Evolutionary conservation across 2,329 filamentous ascomycete species (phyloP).

Genomic region (Chalara sp.): DNA sequence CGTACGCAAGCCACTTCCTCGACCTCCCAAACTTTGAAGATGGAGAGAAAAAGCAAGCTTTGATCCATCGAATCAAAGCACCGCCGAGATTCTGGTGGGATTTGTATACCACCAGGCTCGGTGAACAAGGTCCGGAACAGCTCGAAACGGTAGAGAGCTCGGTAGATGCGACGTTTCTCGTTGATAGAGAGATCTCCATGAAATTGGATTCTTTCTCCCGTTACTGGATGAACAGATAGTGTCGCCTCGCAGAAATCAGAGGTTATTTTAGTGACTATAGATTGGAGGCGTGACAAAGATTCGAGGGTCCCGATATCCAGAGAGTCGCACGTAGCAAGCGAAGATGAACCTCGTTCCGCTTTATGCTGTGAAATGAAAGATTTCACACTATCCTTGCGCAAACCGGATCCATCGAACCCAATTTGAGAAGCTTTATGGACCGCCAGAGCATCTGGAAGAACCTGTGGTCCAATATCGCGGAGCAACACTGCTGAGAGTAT

Average conservation of each 20-base stretch:
- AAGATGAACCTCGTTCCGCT: no score
- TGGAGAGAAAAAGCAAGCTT: constrained; percentile 1
- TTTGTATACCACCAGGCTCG: neutral
- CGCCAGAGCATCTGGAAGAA: no score
- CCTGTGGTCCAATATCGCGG: no score
- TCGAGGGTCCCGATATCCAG: constrained; percentile 2
- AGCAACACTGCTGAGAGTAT: no score
- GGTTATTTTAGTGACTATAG: neutral
- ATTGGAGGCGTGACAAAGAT: constrained; percentile 3
- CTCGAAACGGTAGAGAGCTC: constrained; percentile 5
- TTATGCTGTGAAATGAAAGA: no score
- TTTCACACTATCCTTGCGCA: no score
- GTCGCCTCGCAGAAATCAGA: constrained; percentile 4
- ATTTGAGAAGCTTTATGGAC: no score
- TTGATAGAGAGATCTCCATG: neutral
- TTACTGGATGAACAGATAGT: constrained; percentile 3
- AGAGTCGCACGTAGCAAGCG: neutral
- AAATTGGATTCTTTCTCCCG: neutral
- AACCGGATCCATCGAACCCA: no score
- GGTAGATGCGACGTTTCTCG: constrained; percentile 6
- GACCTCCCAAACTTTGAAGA: constrained; percentile 6
- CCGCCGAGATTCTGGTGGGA: neutral
- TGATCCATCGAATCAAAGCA: constrained; percentile 1
- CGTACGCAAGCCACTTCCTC: no score
- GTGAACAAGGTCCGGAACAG: constrained; percentile 1